A percentile compares a stretch with the other conserved stretches of the same genome.
These are phyloP conservation scores for Turnera subulata DNA, from an alignment of 345 rosid genomes.

Conservation along the genomic window DNA sequence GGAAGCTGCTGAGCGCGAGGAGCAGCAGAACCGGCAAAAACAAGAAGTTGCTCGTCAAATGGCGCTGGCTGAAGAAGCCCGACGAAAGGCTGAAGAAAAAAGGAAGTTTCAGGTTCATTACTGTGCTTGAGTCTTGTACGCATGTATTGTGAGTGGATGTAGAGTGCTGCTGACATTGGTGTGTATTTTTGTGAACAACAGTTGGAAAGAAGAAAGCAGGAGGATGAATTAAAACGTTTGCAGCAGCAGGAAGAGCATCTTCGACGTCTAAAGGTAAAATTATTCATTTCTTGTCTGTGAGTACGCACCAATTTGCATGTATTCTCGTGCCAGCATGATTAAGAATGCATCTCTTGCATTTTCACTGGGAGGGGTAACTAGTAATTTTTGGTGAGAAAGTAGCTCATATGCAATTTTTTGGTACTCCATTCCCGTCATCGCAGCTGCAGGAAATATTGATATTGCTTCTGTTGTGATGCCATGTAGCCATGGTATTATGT, in stretches of 20 bases:
- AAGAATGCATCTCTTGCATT: too few species aligned
- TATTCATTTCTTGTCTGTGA: background rate
- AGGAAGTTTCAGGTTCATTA: constrained; percentile 72
- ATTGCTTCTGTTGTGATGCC: too few species aligned
- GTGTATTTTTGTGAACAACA: constrained; percentile 26
- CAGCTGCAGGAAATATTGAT: too few species aligned
- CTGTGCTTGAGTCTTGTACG: constrained; percentile 10
- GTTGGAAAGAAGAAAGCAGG: constrained; percentile 94
- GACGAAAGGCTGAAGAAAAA: constrained; percentile 97
- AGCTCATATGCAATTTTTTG: too few species aligned
- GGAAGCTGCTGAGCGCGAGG: constrained; percentile 91
- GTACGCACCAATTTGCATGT: too few species aligned
- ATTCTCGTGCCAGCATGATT: too few species aligned
- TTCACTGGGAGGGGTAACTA: too few species aligned
- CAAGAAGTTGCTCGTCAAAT: constrained; percentile 93
- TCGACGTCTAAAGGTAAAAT: constrained; percentile 72
- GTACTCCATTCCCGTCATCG: too few species aligned
- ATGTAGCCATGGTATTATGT: too few species aligned
- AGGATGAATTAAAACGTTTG: constrained; percentile 80
- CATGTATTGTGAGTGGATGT: background rate
- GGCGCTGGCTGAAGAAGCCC: constrained; percentile 96
- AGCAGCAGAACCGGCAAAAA: constrained; percentile 84
- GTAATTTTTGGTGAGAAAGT: background rate
- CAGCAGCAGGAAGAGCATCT: constrained; percentile 89
- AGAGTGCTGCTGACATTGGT: background rate